phyloP scores from a whole-genome alignment of 331 rosid genomes.

The Quercus lobata region DNA sequence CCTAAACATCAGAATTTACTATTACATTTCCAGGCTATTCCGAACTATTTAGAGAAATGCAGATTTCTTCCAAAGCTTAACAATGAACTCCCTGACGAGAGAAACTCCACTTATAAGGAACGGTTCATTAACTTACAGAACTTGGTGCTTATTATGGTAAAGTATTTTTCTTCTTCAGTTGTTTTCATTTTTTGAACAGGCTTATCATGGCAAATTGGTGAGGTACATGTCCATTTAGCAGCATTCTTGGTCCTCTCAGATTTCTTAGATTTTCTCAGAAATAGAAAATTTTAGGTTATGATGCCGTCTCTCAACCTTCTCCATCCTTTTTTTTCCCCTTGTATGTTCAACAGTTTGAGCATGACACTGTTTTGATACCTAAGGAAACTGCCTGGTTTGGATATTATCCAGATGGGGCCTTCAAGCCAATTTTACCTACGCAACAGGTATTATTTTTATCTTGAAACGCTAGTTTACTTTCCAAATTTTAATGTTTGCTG shows the following conservation, averaged over 20 bases:
- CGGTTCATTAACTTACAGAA: slow-evolving; percentile 73
- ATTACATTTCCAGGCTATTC: slow-evolving; percentile 58
- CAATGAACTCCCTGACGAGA: slow-evolving; percentile 66
- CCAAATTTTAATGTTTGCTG: neutral
- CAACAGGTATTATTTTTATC: slow-evolving; percentile 38
- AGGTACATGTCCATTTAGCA: neutral
- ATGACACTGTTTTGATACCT: slow-evolving; percentile 68
- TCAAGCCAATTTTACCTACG: slow-evolving; percentile 56
- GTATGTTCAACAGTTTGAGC: slow-evolving; percentile 55
- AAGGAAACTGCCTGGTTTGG: slow-evolving; percentile 96
- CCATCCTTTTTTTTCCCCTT: neutral
- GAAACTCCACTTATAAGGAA: slow-evolving; percentile 66
- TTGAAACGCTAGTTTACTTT: neutral
- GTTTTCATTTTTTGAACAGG: neutral
- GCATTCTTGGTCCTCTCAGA: neutral
- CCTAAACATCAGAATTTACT: slow-evolving; percentile 5
- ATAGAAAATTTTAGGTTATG: neutral
- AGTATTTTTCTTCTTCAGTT: neutral
- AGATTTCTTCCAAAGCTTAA: slow-evolving; percentile 87
- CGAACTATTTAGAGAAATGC: slow-evolving; percentile 53
- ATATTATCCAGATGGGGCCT: slow-evolving; percentile 72
- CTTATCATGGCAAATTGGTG: neutral
- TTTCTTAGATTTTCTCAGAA: slow-evolving; percentile 13
- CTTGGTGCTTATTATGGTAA: slow-evolving; percentile 90
- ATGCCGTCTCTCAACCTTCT: slow-evolving; percentile 2